Base-by-base conservation (phyloP, 2,329 filamentous ascomycete species). In the Parascedosporium putredinis region DNA sequence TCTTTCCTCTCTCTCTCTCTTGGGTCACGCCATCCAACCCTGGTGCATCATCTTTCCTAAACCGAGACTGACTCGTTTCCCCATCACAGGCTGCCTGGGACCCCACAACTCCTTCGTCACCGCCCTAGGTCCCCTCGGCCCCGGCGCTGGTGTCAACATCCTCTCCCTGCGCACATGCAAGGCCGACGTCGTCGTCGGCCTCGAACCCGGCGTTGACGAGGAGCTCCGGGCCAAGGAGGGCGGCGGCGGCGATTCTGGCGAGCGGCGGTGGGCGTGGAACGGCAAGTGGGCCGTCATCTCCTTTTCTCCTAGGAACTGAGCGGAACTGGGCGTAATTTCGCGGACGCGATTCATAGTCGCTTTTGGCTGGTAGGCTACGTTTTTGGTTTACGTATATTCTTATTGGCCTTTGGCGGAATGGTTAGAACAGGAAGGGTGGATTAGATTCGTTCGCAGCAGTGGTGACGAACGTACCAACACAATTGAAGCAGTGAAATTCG, bases 281-380 rank as follows among this genome's bases (percentile, higher is more conserved):
- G 91, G 91, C 38, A 96, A 96, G 67, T 97, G 88, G 86, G 91
- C 91, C 5, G 88, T 97, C n/a, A 83, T 95, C 4, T 89, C 87
- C 25, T 88, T 90, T 59, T 88, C 58, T 2, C 47, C 50, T 16
- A 54, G 55, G 27, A 55, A 59, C 44, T 50, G 43, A 24, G 27
- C 12, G 27, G 6, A 31, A 31, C 27, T 6, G 12, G n/a, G n/a
- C n/a, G n/a, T n/a, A n/a, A n/a, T n/a, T n/a, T n/a, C n/a, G n/a
- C n/a, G n/a, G n/a, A n/a, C n/a, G n/a, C n/a, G n/a, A n/a, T n/a
- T n/a, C n/a, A n/a, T n/a, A n/a, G n/a, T n/a, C n/a, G n/a, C n/a
- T n/a, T n/a, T n/a, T n/a, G n/a, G n/a, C n/a, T n/a, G n/a, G n/a
- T n/a, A n/a, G n/a, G n/a, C n/a, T n/a, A n/a, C n/a, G n/a, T n/a